Evolutionary conservation across 345 rosid species (phyloP), one percentile per base, ranked within the genome.

Genomic region (Crucihimalaya himalaica): DNA sequence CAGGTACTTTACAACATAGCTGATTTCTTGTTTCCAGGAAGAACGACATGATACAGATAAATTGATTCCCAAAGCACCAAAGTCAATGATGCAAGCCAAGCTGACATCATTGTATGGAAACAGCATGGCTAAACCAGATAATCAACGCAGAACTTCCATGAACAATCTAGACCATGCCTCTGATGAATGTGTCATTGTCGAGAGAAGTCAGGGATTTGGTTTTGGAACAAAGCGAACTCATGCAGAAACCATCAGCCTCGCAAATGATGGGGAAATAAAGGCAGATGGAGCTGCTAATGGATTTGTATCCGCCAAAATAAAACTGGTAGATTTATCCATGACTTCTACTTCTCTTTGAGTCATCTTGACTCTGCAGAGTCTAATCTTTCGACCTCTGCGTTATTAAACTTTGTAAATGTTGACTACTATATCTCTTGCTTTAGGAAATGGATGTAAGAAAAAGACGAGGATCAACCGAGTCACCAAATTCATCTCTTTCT

Each of bases 361-460:
- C 29, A 27, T 23, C 51, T 53, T 25, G 16, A 6, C n/a, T 19
- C 20, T 35, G 58, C 48, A n/a, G 53, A 63, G 16, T 23, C 43
- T 47, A 48, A 28, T 48, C 5, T 58, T 37, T 74, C 13, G 62
- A 66, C 28, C 80, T 51, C 10, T 34, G 18, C 50, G 61, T 74
- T 16, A 37, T 52, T 62, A 60, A 67, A 37, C 18, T 72, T 52
- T 47, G 39, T 19, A 52, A 14, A 73, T 64, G 66, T 72, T 83
- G 63, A 68, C 64, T 31, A 48, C 35, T 25, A 16, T 54, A 34
- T 59, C 50, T 60, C 81, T 60, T 71, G 43, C 65, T 70, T 5
- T 78, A 92, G 99, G 99, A 85, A 85, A 91, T 86, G 88, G 99
- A 95, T 63, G 86, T 79, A 39, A 85, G 87, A 82, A 85, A 81